A percentile compares a stretch with the other conserved stretches of the same genome.
Conservation (phyloP, 2,329 filamentous ascomycete genomes). For the Alternaria arbusti region DNA sequence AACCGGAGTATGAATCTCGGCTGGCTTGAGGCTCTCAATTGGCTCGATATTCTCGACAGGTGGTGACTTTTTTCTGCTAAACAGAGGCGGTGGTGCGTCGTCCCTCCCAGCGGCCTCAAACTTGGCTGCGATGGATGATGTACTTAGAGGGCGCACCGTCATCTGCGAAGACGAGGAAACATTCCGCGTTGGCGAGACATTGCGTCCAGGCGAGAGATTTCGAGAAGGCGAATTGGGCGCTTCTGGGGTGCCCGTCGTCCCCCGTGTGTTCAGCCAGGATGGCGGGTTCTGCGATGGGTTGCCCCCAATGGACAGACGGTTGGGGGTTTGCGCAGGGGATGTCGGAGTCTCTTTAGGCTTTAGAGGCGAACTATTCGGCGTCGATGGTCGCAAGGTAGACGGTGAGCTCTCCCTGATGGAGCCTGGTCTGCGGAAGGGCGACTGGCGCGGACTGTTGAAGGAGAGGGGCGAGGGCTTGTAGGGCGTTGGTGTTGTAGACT, state of each 20-base stretch:
- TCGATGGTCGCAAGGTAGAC: conserved; percentile 48
- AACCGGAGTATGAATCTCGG: neutral
- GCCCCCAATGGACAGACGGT: conserved; percentile 41
- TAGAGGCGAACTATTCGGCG: conserved; percentile 50
- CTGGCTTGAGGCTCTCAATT: neutral
- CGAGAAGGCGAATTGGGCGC: conserved; percentile 39
- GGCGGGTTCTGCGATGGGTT: conserved; percentile 45
- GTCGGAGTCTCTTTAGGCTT: conserved; percentile 42
- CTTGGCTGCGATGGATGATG: conserved; percentile 44
- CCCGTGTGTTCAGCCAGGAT: conserved; percentile 45
- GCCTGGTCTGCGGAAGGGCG: conserved; percentile 53
- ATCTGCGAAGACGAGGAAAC: conserved; percentile 22
- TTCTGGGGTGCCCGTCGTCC: conserved; percentile 36
- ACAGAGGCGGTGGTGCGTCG: conserved; percentile 33
- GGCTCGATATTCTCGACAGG: conserved; percentile 4
- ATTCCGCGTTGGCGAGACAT: conserved; percentile 33
- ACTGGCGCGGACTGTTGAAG: conserved; percentile 53
- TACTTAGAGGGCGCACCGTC: conserved; percentile 34
- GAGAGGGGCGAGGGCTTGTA: conserved; percentile 53
- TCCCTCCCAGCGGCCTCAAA: conserved; percentile 44
- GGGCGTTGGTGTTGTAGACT: conserved; percentile 45
- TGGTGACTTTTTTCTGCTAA: conserved; percentile 10
- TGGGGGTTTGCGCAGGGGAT: conserved; percentile 36
- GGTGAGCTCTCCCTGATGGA: conserved; percentile 49
- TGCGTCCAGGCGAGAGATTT: conserved; percentile 34